Conservation (phyloP, 2,329 filamentous ascomycete species). For the Aciculosporium take region DNA sequence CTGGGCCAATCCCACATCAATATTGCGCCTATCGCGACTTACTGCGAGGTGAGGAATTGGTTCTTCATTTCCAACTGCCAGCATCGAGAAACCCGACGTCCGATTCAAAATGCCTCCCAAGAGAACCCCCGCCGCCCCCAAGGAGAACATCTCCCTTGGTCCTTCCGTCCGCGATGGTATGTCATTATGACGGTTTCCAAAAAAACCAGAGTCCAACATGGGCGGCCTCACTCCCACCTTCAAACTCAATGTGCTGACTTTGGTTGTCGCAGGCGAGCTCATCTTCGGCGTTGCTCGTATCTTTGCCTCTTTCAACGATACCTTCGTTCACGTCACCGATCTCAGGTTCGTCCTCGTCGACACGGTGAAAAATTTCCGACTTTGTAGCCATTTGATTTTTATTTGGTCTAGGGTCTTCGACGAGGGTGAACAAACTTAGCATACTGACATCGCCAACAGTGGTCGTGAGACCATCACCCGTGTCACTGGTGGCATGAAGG, state of each 20-base stretch:
- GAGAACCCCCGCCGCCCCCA: slow-evolving; percentile 66
- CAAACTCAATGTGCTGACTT: slow-evolving; percentile 7
- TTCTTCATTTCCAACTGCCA: slow-evolving; percentile 21
- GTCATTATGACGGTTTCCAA: too few species aligned
- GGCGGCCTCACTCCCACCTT: too few species aligned
- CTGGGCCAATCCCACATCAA: slow-evolving; percentile 14
- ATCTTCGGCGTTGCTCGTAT: slow-evolving; percentile 97
- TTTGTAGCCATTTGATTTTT: not conserved
- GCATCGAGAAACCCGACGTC: slow-evolving; percentile 19
- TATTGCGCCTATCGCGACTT: slow-evolving; percentile 13
- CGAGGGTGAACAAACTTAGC: not conserved
- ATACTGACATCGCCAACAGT: slow-evolving; percentile 36
- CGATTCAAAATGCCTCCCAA: slow-evolving; percentile 76
- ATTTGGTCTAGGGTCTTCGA: not conserved
- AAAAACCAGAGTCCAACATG: too few species aligned
- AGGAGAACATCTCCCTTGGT: slow-evolving; percentile 98
- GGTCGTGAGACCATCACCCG: slow-evolving; percentile 99
- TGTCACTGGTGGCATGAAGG: slow-evolving; percentile 99
- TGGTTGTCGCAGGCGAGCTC: slow-evolving; percentile 59
- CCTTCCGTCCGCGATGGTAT: slow-evolving; percentile 91
- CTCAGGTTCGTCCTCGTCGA: slow-evolving; percentile 52
- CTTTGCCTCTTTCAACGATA: slow-evolving; percentile 86
- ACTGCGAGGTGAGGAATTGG: slow-evolving; percentile 10
- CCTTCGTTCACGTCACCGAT: slow-evolving; percentile 99
- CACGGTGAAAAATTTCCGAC: not conserved